Evolutionary conservation across 2,329 filamentous ascomycete genomes (phyloP).

Genomic region (Beauveria sp.): DNA sequence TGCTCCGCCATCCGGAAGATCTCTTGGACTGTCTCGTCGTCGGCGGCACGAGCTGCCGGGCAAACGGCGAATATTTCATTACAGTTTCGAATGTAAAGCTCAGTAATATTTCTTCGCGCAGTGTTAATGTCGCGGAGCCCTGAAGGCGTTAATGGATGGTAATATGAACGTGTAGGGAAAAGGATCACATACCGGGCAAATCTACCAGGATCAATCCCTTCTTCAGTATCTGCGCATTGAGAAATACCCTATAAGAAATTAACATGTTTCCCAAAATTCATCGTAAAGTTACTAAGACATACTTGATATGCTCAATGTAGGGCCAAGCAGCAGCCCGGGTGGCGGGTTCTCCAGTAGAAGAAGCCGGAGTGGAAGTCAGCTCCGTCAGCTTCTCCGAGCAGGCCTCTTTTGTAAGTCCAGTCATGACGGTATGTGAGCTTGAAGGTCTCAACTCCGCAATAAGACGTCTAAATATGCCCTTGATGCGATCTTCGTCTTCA

Average conservation of each 20-base stretch:
- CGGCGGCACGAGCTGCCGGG: slow-evolving; percentile 32
- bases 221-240: slow-evolving; percentile 38
- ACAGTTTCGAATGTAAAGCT: slow-evolving; percentile 36
- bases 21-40: slow-evolving; percentile 31
- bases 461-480: not conserved
- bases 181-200: slow-evolving; percentile 32
- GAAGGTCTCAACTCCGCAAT: not conserved
- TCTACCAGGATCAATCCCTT: slow-evolving; percentile 41
- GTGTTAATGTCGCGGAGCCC: slow-evolving; percentile 40
- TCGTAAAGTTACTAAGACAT: not conserved
- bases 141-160: slow-evolving; percentile 12
- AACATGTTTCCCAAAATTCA: not conserved
- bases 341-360: slow-evolving; percentile 15
- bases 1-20: slow-evolving; percentile 32
- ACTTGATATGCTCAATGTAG: slow-evolving; percentile 37
- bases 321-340: slow-evolving; percentile 30
- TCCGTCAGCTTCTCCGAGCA: slow-evolving; percentile 28
- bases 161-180: not conserved
- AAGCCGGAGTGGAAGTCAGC: slow-evolving; percentile 26
- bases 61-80: slow-evolving; percentile 40
- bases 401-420: slow-evolving; percentile 13
- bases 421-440: slow-evolving; percentile 16
- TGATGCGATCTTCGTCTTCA: slow-evolving; percentile 8
- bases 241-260: slow-evolving; percentile 29
- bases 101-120: slow-evolving; percentile 35